phyloP scores from a whole-genome alignment of 1,139 yeast species.

The Pichia terricola region DNA sequence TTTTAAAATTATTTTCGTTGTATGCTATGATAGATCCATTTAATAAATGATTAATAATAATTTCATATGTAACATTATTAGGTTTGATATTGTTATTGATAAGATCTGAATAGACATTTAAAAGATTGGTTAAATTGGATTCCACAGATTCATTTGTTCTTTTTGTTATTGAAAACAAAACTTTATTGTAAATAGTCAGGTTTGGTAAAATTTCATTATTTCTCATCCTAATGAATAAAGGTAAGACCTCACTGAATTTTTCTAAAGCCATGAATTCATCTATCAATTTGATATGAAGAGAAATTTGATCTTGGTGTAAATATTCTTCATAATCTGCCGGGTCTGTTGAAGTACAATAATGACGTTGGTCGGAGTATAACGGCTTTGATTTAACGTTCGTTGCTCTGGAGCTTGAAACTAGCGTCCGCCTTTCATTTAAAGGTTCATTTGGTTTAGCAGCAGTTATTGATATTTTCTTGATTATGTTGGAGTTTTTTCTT shows the following conservation, averaged over 20 bases:
- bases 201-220: slow-evolving; percentile 20
- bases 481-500: slow-evolving; percentile 20
- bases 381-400: no score
- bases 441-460: no score
- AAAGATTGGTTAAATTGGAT: slow-evolving; percentile 44
- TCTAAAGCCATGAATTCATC: slow-evolving; percentile 14
- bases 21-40: slow-evolving; percentile 37
- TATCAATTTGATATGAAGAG: slow-evolving; percentile 7
- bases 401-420: no score
- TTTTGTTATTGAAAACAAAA: slow-evolving; percentile 21
- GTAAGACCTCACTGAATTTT: slow-evolving; percentile 25
- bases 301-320: no score
- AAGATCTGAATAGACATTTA: slow-evolving; percentile 61
- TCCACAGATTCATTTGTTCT: slow-evolving; percentile 34
- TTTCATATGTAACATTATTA: slow-evolving; percentile 39
- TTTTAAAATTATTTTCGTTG: slow-evolving; percentile 30
- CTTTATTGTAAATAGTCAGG: slow-evolving; percentile 22
- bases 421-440: no score
- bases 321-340: no score
- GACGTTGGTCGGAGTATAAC: no score
- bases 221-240: slow-evolving; percentile 23
- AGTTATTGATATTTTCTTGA: slow-evolving; percentile 19
- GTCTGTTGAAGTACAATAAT: no score
- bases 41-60: slow-evolving; percentile 42
- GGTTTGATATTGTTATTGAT: slow-evolving; percentile 46